Base-by-base conservation (phyloP, 2,329 filamentous ascomycete species). In the Graphilbum ipis-grandicollis region DNA sequence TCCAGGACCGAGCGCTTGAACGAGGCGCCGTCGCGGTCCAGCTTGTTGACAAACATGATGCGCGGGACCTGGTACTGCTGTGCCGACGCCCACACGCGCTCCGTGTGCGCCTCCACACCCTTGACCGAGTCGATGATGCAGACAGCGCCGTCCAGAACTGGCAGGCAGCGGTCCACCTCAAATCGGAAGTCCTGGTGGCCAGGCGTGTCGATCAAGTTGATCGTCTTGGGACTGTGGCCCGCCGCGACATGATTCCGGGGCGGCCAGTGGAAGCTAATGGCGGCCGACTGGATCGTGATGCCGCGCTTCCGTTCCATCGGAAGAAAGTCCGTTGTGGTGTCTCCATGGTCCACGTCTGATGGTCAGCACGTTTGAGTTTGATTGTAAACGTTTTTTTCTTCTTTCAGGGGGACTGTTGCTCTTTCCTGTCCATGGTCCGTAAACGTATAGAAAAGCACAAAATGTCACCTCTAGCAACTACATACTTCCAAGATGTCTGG, bases 121-220 rank as follows among this genome's bases (percentile, higher is more conserved):
- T 56, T 56, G 51, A 58, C 52, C 7, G 50, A 43, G 45, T 57
- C 50, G 34, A 58, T 50, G 36, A 56, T 52, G 42, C 52, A 53
- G 17, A 58, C 49, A 32, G 55, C 54, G 19, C 53, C 50, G 37
- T 47, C 52, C 37, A 53, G 51, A 37, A 48, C 51, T 6, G 55
- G 55, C 43, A 96, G 63, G 23, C 88, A 96, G 12, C 90, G 75
- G 45, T 94, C 70, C 3, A 96, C 90, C 54, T 98, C 90, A 50
- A 96, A 96, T 1, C 88, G 85, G 49, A 98, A 98, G 54, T 98
- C 90, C 18, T 92, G 86, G 52, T 98, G 90, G 2, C 90, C 90
- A 2, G 90, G 90, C 0, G 90, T 96, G 53, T 98, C 90, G 41
- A 98, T 96, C 2, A 93, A 62, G 52, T 93, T 93, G 54, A 93